Percentiles rank a stretch among this genome's conserved stretches.
These are phyloP conservation scores for Leccinum uliginosum DNA, from an alignment of 768 basidiomycete species.

Conservation along the genomic window DNA sequence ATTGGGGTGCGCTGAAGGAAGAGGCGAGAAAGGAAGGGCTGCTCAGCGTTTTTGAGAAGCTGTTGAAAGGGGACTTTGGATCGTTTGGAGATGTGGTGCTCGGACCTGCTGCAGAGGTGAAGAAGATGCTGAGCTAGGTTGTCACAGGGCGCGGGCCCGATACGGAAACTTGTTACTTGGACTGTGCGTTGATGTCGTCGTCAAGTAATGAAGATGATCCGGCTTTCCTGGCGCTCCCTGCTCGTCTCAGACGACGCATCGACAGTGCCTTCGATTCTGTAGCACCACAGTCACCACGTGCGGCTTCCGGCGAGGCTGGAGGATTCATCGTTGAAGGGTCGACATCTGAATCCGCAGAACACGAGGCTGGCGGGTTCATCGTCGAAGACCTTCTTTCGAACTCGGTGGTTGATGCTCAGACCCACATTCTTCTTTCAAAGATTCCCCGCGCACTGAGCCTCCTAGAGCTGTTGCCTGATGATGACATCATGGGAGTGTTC, in stretches of 20 bases:
- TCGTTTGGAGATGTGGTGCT: conserved; percentile 37
- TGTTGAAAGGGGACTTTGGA: conserved; percentile 42
- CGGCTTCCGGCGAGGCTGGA: conserved; percentile 16
- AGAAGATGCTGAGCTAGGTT: conserved; percentile 35
- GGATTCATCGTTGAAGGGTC: conserved; percentile 33
- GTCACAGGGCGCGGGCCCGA: background rate
- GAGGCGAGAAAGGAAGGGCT: conserved; percentile 55
- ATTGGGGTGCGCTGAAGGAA: conserved; percentile 41
- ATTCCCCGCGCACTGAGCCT: conserved; percentile 59
- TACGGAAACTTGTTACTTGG: background rate
- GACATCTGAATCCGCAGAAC: conserved; percentile 10
- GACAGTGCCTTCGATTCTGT: conserved; percentile 48
- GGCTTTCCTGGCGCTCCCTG: conserved; percentile 41
- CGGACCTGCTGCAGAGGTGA: conserved; percentile 46
- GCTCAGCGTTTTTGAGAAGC: conserved; percentile 44
- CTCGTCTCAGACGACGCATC: conserved; percentile 40
- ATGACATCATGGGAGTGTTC: conserved; percentile 70
- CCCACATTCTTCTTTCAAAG: conserved; percentile 47
- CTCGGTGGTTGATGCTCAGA: conserved; percentile 2
- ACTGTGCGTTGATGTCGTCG: conserved; percentile 10
- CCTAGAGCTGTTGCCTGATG: conserved; percentile 66
- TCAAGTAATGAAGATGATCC: conserved; percentile 15
- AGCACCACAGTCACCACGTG: conserved; percentile 1
- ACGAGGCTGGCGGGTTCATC: conserved; percentile 30
- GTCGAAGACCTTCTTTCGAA: conserved; percentile 19